These are phyloP conservation scores for Theobroma cacao DNA, from an alignment of 345 rosid genomes.

Conservation along the genomic window DNA sequence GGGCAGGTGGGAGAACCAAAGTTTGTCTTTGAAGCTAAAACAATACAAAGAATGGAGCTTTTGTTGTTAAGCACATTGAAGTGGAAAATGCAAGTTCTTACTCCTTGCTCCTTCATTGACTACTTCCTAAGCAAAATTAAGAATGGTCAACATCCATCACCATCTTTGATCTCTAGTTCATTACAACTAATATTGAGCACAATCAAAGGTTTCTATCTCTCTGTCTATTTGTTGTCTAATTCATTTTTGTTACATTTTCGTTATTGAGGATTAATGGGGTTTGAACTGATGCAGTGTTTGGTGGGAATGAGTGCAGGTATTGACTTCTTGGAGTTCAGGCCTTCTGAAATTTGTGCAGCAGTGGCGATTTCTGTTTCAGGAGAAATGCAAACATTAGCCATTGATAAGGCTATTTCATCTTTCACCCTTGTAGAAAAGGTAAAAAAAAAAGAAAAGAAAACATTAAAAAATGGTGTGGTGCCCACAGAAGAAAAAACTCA, in stretches of 20 bases:
- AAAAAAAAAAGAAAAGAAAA: constrained; percentile 4
- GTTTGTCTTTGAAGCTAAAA: constrained; percentile 49
- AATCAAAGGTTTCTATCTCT: constrained; percentile 44
- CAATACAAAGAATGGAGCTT: constrained; percentile 75
- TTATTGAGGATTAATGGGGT: constrained; percentile 19
- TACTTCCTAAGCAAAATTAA: constrained; percentile 45
- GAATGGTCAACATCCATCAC: constrained; percentile 35
- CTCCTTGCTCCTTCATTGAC: constrained; percentile 58
- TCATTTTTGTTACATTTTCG: constrained; percentile 3
- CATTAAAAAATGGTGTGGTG: not conserved
- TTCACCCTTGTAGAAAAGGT: constrained; percentile 53
- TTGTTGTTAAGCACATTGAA: constrained; percentile 47
- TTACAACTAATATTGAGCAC: constrained; percentile 48
- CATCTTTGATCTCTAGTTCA: constrained; percentile 32
- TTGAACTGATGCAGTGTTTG: constrained; percentile 26
- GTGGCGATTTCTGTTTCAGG: constrained; percentile 63
- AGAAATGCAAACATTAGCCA: constrained; percentile 34
- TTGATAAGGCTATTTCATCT: constrained; percentile 38
- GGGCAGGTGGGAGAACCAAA: constrained; percentile 49
- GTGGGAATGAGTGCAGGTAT: constrained; percentile 60
- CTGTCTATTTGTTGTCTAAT: not conserved
- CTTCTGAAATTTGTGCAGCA: constrained; percentile 77
- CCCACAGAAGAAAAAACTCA: constrained; percentile 9
- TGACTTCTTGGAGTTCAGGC: constrained; percentile 73
- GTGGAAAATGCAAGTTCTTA: constrained; percentile 60